Conservation (phyloP, 2,329 filamentous ascomycete genomes). For the Phaeophleospora eucalypticola region DNA sequence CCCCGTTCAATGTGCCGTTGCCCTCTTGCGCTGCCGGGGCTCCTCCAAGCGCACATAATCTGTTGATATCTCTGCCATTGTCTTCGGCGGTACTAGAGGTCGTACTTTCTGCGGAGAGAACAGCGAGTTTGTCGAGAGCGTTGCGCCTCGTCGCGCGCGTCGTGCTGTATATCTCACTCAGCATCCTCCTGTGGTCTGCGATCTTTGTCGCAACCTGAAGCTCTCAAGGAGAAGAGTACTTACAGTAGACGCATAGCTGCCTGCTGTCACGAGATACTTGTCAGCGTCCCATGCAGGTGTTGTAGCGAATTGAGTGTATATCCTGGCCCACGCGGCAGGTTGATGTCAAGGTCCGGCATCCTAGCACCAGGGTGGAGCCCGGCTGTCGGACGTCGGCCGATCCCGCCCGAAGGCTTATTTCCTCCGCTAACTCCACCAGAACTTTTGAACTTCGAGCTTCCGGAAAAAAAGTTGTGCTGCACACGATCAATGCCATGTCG, state of each 20-base stretch:
- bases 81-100: conserved; percentile 15
- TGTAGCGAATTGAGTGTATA: not conserved
- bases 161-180: conserved; percentile 21
- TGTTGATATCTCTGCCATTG: conserved; percentile 34
- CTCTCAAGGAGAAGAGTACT: not conserved
- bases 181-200: conserved; percentile 15
- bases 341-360: not conserved
- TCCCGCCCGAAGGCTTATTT: not conserved
- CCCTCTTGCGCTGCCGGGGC: not conserved
- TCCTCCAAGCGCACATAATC: conserved; percentile 38
- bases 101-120: conserved; percentile 41
- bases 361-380: not conserved
- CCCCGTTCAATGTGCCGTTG: conserved; percentile 19
- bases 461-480: conserved; percentile 2
- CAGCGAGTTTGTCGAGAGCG: conserved; percentile 49
- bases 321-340: not conserved
- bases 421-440: not conserved
- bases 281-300: not conserved
- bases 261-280: not conserved
- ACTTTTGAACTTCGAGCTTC: not conserved
- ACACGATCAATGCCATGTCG: conserved; percentile 58
- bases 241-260: not conserved
- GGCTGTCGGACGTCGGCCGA: not conserved
- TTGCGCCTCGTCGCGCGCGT: conserved; percentile 39
- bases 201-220: not conserved